Conservation (phyloP, 73 alveolate species). For the Vitrella brassicaformis region DNA sequence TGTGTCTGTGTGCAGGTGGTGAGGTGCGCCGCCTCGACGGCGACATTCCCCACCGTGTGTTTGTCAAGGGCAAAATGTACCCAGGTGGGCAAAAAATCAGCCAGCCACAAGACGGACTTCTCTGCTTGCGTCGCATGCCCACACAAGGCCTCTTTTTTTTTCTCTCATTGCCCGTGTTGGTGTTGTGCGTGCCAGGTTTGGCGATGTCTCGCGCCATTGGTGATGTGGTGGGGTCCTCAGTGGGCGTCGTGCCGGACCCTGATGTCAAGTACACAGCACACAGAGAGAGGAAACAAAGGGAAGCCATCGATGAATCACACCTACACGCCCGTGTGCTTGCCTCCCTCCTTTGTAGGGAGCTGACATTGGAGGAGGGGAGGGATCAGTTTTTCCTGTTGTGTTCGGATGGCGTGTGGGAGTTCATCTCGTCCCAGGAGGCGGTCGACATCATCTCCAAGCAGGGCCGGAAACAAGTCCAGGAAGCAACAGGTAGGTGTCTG, state of each 20-base stretch:
- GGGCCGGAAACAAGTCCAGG: not conserved
- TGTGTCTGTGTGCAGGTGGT: conserved; percentile 2
- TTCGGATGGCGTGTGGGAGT: conserved; percentile 24
- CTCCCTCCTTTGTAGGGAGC: too few relatives aligned
- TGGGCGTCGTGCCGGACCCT: conserved; percentile 71
- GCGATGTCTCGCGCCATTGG: conserved; percentile 71
- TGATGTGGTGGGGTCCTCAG: conserved; percentile 55
- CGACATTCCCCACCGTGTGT: conserved; percentile 27
- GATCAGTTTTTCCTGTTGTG: conserved; percentile 1
- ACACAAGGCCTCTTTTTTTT: not conserved
- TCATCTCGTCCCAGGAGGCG: conserved; percentile 2
- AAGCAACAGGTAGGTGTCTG: too few relatives aligned
- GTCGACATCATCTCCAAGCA: not conserved
- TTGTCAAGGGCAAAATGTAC: conserved; percentile 53
- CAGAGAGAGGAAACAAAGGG: not conserved
- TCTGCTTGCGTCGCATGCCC: too few relatives aligned
- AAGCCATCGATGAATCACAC: too few relatives aligned
- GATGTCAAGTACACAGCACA: conserved; percentile 3
- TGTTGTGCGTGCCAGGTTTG: conserved; percentile 49
- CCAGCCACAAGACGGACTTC: too few relatives aligned
- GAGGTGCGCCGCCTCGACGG: conserved; percentile 5
- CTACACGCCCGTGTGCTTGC: too few relatives aligned
- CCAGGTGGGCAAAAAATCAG: conserved; percentile 21
- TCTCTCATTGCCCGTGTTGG: not conserved
- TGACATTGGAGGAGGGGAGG: too few relatives aligned